Conservation (phyloP, 345 rosid genomes). For the Eucalyptus regnans region DNA sequence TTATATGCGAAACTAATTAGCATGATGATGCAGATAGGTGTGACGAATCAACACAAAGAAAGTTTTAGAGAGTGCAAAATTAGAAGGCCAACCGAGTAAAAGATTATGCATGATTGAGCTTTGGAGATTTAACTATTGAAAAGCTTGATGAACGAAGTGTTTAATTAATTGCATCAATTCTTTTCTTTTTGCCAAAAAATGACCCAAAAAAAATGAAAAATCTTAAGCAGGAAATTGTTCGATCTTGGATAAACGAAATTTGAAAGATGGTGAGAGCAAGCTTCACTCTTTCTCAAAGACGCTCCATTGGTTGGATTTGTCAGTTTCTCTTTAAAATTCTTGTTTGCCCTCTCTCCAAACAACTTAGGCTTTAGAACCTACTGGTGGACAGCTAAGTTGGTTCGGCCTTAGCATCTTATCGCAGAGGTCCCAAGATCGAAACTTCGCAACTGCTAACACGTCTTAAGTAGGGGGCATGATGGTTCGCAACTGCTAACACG, state of each 20-base stretch:
- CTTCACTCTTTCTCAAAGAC: neutral
- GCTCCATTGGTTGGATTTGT: conserved; percentile 11
- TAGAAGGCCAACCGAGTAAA: neutral
- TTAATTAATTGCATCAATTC: accelerated
- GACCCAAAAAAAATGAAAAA: neutral
- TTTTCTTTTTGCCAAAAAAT: neutral
- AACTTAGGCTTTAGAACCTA: neutral
- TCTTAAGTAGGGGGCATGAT: too few relatives aligned
- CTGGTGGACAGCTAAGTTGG: too few relatives aligned
- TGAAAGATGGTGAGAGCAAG: neutral
- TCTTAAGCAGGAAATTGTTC: neutral
- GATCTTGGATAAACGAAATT: neutral
- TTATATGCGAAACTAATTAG: neutral
- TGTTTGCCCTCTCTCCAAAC: conserved; percentile 77
- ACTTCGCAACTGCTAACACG: too few relatives aligned
- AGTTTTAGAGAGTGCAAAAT: neutral
- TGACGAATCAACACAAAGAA: neutral
- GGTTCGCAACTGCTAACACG: too few relatives aligned
- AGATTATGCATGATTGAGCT: neutral
- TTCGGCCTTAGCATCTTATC: too few relatives aligned
- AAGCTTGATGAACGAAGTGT: neutral
- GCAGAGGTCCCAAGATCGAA: too few relatives aligned
- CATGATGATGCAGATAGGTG: accelerated
- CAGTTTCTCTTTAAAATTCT: conserved; percentile 52
- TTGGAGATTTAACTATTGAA: neutral